phyloP scores from a whole-genome alignment of 2,329 filamentous ascomycete species.

The Fusarium nygamai region DNA sequence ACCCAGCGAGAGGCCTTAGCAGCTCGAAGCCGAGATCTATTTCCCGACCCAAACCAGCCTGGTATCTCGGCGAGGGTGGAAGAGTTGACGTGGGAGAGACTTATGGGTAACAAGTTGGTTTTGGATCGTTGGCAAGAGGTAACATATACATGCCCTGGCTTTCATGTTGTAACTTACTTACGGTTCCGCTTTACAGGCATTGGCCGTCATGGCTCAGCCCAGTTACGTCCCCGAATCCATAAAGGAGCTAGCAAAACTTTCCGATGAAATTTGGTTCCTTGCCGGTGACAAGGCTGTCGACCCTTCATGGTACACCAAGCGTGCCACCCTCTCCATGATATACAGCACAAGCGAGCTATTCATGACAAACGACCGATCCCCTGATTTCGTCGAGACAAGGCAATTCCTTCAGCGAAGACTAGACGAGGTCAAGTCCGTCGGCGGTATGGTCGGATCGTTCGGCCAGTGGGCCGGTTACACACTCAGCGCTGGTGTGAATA shows the following conservation, averaged over 20 bases:
- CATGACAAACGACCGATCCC: constrained; percentile 88
- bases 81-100: constrained; percentile 76
- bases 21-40: constrained; percentile 49
- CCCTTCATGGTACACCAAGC: constrained; percentile 83
- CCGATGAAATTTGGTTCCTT: constrained; percentile 93
- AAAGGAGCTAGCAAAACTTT: constrained; percentile 79
- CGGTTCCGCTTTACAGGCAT: constrained; percentile 65
- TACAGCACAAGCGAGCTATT: constrained; percentile 85
- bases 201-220: constrained; percentile 90
- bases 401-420: constrained; percentile 82
- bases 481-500: constrained; percentile 78
- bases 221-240: constrained; percentile 79
- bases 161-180: constrained; percentile 18
- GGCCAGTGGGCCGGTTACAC: constrained; percentile 87
- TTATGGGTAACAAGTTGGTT: constrained; percentile 78
- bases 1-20: constrained; percentile 71
- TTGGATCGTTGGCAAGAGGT: constrained; percentile 89
- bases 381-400: constrained; percentile 79
- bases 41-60: constrained; percentile 51
- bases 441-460: constrained; percentile 69
- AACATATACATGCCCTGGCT: constrained; percentile 45
- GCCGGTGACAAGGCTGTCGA: constrained; percentile 86
- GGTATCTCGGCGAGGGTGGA: constrained; percentile 73
- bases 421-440: constrained; percentile 72
- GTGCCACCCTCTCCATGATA: constrained; percentile 64